Percentiles rank a stretch among this genome's conserved stretches.
Evolutionary conservation across 805 yeast genomes (phyloP).

Genomic region (Metahyphopichia silvanorum): DNA sequence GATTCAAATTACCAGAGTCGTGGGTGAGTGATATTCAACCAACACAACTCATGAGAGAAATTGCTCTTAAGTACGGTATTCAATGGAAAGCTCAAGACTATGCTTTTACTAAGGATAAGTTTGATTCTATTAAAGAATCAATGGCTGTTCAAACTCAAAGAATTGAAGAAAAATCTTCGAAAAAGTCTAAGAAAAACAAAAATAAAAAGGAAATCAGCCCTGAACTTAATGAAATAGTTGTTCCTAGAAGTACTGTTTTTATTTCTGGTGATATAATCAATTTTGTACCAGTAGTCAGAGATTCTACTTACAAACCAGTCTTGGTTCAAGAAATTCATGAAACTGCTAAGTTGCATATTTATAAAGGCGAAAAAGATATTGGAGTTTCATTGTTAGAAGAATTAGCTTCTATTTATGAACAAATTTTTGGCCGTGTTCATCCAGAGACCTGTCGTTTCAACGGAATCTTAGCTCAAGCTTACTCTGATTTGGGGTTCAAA

Average conservation of each 20-base stretch:
- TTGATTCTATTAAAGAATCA: constrained; percentile 28
- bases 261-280: constrained; percentile 60
- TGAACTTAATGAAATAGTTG: constrained; percentile 8
- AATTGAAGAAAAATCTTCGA: constrained; percentile 13
- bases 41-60: constrained; percentile 59
- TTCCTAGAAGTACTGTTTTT: constrained; percentile 41
- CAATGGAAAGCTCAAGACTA: constrained; percentile 68
- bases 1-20: constrained; percentile 49
- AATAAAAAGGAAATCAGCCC: constrained; percentile 12
- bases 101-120: constrained; percentile 43
- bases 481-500: constrained; percentile 54
- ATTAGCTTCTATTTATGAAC: constrained; percentile 71
- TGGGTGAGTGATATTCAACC: constrained; percentile 43
- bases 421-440: constrained; percentile 78
- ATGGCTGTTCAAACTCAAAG: constrained; percentile 11
- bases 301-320: constrained; percentile 61
- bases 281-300: constrained; percentile 74
- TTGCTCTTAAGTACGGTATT: constrained; percentile 77
- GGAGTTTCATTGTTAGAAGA: constrained; percentile 69
- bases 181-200: constrained; percentile 36
- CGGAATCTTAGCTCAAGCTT: constrained; percentile 61
- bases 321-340: constrained; percentile 75
- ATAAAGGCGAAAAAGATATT: constrained; percentile 44
- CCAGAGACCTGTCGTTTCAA: constrained; percentile 73
- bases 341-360: constrained; percentile 46